Evolutionary conservation across 2,329 filamentous ascomycete genomes (phyloP), one percentile per base, ranked within the genome.

Genomic region (Colletotrichum scovillei): DNA sequence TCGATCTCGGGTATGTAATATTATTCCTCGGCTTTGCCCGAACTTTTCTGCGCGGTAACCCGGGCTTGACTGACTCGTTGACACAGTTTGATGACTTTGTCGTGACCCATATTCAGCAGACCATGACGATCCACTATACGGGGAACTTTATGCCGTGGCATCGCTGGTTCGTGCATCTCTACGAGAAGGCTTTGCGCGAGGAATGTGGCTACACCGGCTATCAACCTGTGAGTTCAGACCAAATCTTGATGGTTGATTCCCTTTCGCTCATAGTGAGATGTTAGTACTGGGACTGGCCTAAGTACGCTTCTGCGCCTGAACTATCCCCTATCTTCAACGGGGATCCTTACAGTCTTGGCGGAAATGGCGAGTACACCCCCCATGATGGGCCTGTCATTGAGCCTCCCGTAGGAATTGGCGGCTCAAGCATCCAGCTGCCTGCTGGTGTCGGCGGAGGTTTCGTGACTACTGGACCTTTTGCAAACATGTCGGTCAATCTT

Each of bases 401-500:
- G 0, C 79, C 79, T 11, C 77, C 77, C 5, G 70, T 76, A 5
- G 75, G 77, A 42, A 55, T 35, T 46, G 42, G n/a, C 52, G 62
- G 46, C 26, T 35, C 65, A 69, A 5, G 57, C 58, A 35, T 75
- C 76, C 35, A 64, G 78, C 55, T 79, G 19, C 87, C 86, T 2
- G 65, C 69, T 22, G 88, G 86, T 26, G 79, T 80, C 0, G 88
- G 88, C n/a, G 88, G 88, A 58, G 88, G 88, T 7, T 89, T 84
- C 76, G 81, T 90, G 1, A 80, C 77, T 9, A 83, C 79, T 2
- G 86, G 87, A 0, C 86, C 88, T 0, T 82, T 88, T 3, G 78
- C 77, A n/a, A 81, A 81, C 74, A 79, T 81, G 75, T 79, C 77
- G 0, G 77, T 83, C 59, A 81, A 81, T 67, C 75, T 84, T 24